Evolutionary conservation across 176 grass and related monocot genomes (phyloP).

Genomic region (Ampelocalamus luodianensis): DNA sequence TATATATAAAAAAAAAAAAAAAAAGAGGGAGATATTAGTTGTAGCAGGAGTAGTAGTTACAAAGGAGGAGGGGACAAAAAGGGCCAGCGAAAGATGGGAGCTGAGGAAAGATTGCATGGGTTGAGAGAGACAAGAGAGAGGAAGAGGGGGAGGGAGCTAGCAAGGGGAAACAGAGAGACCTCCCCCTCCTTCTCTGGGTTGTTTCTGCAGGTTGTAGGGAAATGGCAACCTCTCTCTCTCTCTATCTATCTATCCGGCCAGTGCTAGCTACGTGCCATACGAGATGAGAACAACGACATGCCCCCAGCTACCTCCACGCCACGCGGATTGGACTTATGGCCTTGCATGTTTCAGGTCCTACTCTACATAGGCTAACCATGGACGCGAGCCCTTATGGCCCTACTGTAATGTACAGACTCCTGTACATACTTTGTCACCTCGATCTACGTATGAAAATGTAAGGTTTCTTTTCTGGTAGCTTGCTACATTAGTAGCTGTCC

Average conservation of each 20-base stretch:
- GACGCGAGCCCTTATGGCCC: not conserved
- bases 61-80: not conserved
- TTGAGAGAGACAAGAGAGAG: not conserved
- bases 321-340: not conserved
- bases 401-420: not conserved
- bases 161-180: not conserved
- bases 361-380: not conserved
- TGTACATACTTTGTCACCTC: not conserved
- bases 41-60: not conserved
- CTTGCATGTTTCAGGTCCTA: slow-evolving; percentile 16
- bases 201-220: not conserved
- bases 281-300: slow-evolving; percentile 7
- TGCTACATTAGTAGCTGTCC: not conserved
- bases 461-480: not conserved
- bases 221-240: not conserved
- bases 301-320: not conserved
- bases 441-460: slow-evolving; percentile 3
- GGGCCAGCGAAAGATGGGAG: not conserved
- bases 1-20: too few relatives aligned
- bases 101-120: not conserved
- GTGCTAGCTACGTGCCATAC: slow-evolving; percentile 1
- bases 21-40: not conserved
- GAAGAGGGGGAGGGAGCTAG: slow-evolving; percentile 3
- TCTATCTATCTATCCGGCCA: not conserved
- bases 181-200: slow-evolving; percentile 18